phyloP scores from a whole-genome alignment of 1,284 basidiomycete genomes.

The Marasmius fiardii region DNA sequence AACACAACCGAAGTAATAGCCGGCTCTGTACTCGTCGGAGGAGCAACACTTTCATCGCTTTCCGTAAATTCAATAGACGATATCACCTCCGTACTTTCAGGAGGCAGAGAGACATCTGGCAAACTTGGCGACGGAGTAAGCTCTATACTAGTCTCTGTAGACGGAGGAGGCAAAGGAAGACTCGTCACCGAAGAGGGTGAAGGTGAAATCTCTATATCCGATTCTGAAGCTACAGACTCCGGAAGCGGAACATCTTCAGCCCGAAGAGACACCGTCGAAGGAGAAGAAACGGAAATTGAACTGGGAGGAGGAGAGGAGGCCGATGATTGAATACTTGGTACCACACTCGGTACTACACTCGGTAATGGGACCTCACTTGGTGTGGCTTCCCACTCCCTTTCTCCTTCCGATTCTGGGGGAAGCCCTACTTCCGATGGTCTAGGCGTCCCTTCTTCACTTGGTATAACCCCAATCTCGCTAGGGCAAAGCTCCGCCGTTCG shows the following conservation, averaged over 20 bases:
- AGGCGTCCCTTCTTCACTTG: slow-evolving; percentile 39
- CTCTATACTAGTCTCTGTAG: slow-evolving; percentile 6
- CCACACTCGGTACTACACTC: not conserved
- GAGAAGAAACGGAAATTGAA: slow-evolving; percentile 1
- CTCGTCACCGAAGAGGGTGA: slow-evolving; percentile 11
- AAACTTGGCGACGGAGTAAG: slow-evolving; percentile 9
- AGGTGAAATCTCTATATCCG: slow-evolving; percentile 10
- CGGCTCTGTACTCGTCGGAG: not conserved
- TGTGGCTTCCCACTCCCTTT: not conserved
- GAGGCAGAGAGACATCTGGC: not conserved
- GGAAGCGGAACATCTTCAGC: slow-evolving; percentile 12
- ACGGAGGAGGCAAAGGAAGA: slow-evolving; percentile 8
- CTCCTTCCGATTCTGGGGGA: not conserved
- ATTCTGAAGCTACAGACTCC: slow-evolving; percentile 10
- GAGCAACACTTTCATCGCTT: not conserved
- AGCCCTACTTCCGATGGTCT: slow-evolving; percentile 11
- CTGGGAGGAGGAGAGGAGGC: not conserved
- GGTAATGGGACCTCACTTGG: not conserved
- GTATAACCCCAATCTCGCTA: slow-evolving; percentile 35
- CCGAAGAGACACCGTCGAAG: not conserved
- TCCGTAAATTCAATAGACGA: not conserved
- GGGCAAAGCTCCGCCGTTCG: slow-evolving; percentile 48
- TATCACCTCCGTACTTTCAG: not conserved
- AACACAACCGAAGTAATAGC: slow-evolving; percentile 1
- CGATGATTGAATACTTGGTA: not conserved